Evolutionary conservation across 2,329 filamentous ascomycete species (phyloP).

Genomic region (Blastomyces percursus): DNA sequence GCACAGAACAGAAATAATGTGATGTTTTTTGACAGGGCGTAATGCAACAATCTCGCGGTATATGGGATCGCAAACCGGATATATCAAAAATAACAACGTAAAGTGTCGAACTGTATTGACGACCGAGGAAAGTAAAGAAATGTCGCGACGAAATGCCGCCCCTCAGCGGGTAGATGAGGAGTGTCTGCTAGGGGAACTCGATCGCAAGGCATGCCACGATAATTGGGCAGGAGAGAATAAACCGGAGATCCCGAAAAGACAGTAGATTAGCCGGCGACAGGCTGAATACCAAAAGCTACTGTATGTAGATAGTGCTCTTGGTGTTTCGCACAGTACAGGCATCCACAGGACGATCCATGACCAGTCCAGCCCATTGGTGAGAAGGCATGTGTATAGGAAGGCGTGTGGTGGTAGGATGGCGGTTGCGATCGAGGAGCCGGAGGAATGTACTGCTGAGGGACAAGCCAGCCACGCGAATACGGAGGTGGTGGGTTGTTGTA

Average conservation of each 20-base stretch:
- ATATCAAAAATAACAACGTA: neutral
- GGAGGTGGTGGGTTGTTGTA: slow-evolving; percentile 34
- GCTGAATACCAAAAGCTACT: slow-evolving; percentile 36
- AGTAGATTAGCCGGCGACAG: slow-evolving; percentile 32
- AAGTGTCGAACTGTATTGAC: neutral
- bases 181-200: neutral
- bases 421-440: slow-evolving; percentile 34
- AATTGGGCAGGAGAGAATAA: slow-evolving; percentile 14
- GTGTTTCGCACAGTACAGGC: slow-evolving; percentile 39
- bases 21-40: neutral
- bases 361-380: slow-evolving; percentile 39
- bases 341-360: slow-evolving; percentile 38
- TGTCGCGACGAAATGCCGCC: neutral
- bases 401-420: slow-evolving; percentile 38
- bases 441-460: slow-evolving; percentile 27
- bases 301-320: slow-evolving; percentile 41
- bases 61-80: neutral
- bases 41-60: neutral
- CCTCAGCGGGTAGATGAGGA: neutral
- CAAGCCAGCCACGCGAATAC: slow-evolving; percentile 32
- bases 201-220: neutral
- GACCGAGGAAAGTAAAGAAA: neutral
- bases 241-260: neutral
- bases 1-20: neutral
- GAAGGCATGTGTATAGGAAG: slow-evolving; percentile 39